Base-by-base conservation (phyloP, 371 early-diverging fungal genomes). In the Rhizopus arrhizus region DNA sequence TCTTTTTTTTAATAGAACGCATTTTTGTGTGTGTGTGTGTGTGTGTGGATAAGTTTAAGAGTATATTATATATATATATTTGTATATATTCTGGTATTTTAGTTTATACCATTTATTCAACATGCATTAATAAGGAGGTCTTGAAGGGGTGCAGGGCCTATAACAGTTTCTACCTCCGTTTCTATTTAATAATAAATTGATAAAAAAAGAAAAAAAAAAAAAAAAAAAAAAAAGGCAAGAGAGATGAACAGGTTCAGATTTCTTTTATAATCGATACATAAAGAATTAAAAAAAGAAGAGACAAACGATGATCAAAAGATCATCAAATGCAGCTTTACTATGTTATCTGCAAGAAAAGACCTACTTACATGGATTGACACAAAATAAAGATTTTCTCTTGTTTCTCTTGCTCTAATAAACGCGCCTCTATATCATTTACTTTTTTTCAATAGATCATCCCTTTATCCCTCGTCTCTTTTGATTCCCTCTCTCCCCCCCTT, bases 271-370 rank as follows among this genome's bases (percentile, higher is more conserved):
- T n/a, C n/a, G n/a, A n/a, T n/a, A n/a, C n/a, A n/a, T n/a, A n/a
- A n/a, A n/a, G n/a, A n/a, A n/a, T n/a, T n/a, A n/a, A n/a, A n/a
- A n/a, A n/a, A n/a, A n/a, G n/a, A n/a, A 22, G 22, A 22, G 45
- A 2, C 34, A 34, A 56, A 31, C 13, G 40, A 13, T 45, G 13
- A 32, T 15, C 42, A 36, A 36, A 36, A 1, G 43, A 43, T 43
- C 52, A n/a, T 51, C 35, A 36, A 51, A 51, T 50, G 33, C 34
- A 43, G 43, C 52, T 36, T 52, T 52, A 34, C 52, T 35, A n/a
- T 52, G 52, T 52, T 40, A 60, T 48, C 66, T 66, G 66, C 66
- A 66, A 54, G 66, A 66, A 66, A 66, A 66, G 58, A 61, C 61
- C 62, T 43, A 43, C 15, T 5, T 43, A 43, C 43, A 43, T 43